These are phyloP conservation scores for Leishmania arabica DNA, from an alignment of 208 protist species.

Conservation along the genomic window DNA sequence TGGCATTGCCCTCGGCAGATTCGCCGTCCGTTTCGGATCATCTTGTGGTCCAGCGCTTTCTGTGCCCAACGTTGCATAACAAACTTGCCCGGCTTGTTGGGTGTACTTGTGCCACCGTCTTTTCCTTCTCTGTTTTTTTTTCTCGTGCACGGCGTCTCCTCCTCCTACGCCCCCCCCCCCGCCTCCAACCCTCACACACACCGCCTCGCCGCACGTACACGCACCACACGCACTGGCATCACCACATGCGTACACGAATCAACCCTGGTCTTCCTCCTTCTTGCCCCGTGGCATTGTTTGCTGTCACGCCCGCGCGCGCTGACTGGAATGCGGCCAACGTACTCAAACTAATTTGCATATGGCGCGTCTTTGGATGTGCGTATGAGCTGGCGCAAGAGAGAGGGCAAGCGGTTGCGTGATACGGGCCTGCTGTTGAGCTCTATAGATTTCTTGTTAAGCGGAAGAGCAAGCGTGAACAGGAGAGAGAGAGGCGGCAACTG, in stretches of 20 bases:
- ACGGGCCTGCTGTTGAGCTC: no score
- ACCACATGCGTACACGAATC: not conserved
- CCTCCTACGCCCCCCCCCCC: no score
- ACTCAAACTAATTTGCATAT: not conserved
- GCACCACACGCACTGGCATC: not conserved
- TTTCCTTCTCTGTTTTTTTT: not conserved
- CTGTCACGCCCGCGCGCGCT: no score
- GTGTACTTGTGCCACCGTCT: not conserved
- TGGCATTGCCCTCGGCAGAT: not conserved
- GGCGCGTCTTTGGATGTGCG: not conserved
- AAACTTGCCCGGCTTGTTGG: not conserved
- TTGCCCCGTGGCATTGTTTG: not conserved
- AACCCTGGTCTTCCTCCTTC: not conserved
- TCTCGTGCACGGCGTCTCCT: not conserved
- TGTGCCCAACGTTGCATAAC: not conserved
- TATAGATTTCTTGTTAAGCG: no score
- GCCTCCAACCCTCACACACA: no score
- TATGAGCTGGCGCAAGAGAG: not conserved
- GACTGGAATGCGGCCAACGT: not conserved
- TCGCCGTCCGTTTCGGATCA: not conserved
- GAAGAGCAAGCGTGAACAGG: no score
- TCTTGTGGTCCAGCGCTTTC: not conserved
- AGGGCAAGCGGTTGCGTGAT: not conserved
- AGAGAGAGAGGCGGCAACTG: not conserved
- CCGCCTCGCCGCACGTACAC: not conserved